phyloP scores from a whole-genome alignment of 805 yeast species.

The Citeromyces nyonsensis region DNA sequence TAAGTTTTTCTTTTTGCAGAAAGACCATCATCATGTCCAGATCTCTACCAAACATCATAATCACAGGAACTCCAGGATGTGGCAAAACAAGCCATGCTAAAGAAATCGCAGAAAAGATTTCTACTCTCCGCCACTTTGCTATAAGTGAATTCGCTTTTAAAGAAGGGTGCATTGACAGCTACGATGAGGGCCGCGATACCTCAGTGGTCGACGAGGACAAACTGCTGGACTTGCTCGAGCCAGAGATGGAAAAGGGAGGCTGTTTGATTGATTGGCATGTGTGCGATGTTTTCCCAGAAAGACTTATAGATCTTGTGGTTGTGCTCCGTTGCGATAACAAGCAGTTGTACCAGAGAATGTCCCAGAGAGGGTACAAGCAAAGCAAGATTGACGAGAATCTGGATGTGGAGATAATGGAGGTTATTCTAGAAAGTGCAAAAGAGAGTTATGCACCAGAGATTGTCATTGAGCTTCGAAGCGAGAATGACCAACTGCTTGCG shows the following conservation, averaged over 20 bases:
- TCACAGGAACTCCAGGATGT: constrained; percentile 93
- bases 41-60: constrained; percentile 55
- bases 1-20: not conserved
- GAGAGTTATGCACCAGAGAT: constrained; percentile 70
- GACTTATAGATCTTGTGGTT: constrained; percentile 82
- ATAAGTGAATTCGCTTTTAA: constrained; percentile 76
- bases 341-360: constrained; percentile 58
- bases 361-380: constrained; percentile 63
- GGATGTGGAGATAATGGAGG: constrained; percentile 96
- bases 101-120: constrained; percentile 30
- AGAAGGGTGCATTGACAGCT: constrained; percentile 64
- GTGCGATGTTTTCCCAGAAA: constrained; percentile 88
- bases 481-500: constrained; percentile 63
- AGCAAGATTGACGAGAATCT: constrained; percentile 79
- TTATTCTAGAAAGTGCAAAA: constrained; percentile 71
- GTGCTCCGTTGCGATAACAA: constrained; percentile 73
- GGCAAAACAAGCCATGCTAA: constrained; percentile 68
- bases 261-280: constrained; percentile 94
- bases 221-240: constrained; percentile 68
- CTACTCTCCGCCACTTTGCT: constrained; percentile 32
- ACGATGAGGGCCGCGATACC: constrained; percentile 74
- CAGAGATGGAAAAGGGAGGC: constrained; percentile 72
- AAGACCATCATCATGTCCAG: constrained; percentile 11
- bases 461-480: constrained; percentile 67
- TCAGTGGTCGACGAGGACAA: constrained; percentile 88